These are phyloP conservation scores for Fusarium proliferatum DNA, from an alignment of 2,329 filamentous ascomycete species.

Conservation along the genomic window DNA sequence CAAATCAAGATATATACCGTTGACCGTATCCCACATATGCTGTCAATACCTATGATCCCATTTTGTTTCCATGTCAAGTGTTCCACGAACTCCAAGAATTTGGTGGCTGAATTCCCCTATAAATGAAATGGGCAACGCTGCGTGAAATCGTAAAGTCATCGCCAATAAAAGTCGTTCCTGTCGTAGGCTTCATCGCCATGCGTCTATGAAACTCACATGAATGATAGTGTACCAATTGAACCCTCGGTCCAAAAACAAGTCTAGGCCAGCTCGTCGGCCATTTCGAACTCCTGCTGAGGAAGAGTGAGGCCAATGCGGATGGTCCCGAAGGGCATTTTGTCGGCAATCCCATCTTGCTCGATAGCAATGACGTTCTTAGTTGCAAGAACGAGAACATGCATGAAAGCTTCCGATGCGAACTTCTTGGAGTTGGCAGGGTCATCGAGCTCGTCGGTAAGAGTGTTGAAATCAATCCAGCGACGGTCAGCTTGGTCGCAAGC, in stretches of 20 bases:
- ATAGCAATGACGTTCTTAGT: constrained; percentile 73
- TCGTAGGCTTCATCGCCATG: background rate
- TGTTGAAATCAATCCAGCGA: constrained; percentile 72
- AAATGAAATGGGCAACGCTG: constrained; percentile 7
- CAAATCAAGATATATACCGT: background rate
- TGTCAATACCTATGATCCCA: constrained; percentile 12
- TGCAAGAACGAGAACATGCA: constrained; percentile 77
- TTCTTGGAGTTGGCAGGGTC: constrained; percentile 65
- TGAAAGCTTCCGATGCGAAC: constrained; percentile 79
- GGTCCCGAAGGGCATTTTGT: constrained; percentile 56
- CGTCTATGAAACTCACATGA: constrained; percentile 7
- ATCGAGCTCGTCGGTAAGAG: constrained; percentile 76
- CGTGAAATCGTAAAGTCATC: background rate
- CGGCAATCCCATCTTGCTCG: constrained; percentile 63
- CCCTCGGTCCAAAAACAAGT: background rate
- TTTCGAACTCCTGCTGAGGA: constrained; percentile 21
- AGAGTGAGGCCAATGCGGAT: constrained; percentile 58
- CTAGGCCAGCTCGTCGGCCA: constrained; percentile 37
- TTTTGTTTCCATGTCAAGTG: background rate
- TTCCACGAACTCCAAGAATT: constrained; percentile 10
- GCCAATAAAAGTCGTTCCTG: constrained; percentile 3
- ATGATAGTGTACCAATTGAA: background rate
- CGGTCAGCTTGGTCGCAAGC: constrained; percentile 48
- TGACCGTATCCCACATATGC: background rate
- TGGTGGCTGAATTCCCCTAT: background rate